phyloP scores from a whole-genome alignment of 257 asterid genomes.

The Fraxinus pennsylvanica region DNA sequence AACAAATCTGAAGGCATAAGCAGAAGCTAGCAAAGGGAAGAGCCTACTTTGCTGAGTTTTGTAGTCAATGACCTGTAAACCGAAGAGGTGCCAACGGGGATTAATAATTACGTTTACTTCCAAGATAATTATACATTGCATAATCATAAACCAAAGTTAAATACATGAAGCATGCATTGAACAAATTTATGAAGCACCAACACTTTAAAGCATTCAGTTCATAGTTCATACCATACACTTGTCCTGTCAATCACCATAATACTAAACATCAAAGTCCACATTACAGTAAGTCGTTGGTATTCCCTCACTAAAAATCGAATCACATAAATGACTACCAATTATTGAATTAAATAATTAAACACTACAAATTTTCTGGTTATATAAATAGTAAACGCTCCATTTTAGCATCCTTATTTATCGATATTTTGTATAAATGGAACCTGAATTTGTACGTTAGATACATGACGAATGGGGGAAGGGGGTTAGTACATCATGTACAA shows the following conservation, averaged over 20 bases:
- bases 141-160: not conserved
- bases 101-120: not conserved
- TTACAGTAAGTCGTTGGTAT: not conserved
- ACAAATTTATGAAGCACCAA: not conserved
- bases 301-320: not conserved
- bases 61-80: constrained; percentile 77
- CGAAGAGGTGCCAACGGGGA: constrained; percentile 15
- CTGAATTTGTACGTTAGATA: not conserved
- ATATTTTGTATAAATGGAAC: not conserved
- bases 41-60: constrained; percentile 95
- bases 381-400: not conserved
- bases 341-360: not conserved
- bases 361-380: not conserved
- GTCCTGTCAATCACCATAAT: not conserved
- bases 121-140: not conserved
- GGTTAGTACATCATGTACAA: not conserved
- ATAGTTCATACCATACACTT: not conserved
- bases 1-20: constrained; percentile 93
- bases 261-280: not conserved
- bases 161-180: not conserved
- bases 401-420: not conserved
- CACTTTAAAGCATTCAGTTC: not conserved
- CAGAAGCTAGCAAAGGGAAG: constrained; percentile 95
- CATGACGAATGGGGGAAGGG: not conserved
- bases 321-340: not conserved